phyloP scores from a whole-genome alignment of 2,329 filamentous ascomycete genomes.

The Ophiocordyceps sinensis region DNA sequence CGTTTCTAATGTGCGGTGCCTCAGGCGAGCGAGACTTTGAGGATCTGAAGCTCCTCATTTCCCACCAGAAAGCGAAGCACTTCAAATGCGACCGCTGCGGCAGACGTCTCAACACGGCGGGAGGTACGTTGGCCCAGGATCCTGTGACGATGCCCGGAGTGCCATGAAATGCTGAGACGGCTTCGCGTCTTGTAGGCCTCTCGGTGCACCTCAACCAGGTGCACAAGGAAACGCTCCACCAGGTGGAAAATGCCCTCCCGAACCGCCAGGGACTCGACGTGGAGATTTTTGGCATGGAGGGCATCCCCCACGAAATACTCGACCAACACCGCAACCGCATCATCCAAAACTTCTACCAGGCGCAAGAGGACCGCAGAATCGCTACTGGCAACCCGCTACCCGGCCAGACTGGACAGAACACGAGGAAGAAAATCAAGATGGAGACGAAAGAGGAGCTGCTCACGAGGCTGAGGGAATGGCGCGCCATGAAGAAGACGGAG shows the following conservation, averaged over 20 bases:
- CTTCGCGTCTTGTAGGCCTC: conserved; percentile 44
- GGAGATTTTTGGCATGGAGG: conserved; percentile 98
- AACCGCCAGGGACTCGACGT: conserved; percentile 76
- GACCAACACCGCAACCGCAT: conserved; percentile 78
- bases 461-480: conserved; percentile 63
- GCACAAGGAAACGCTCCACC: conserved; percentile 80
- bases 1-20: not conserved
- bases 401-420: conserved; percentile 47
- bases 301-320: conserved; percentile 75
- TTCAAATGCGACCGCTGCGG: conserved; percentile 93
- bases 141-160: too few species aligned
- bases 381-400: conserved; percentile 73
- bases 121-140: conserved; percentile 41
- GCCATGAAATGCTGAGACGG: not conserved
- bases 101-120: conserved; percentile 80
- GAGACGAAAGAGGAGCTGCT: conserved; percentile 68
- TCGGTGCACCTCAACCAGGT: conserved; percentile 97
- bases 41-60: conserved; percentile 89
- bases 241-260: conserved; percentile 83
- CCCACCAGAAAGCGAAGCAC: conserved; percentile 98
- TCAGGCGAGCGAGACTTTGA: conserved; percentile 87
- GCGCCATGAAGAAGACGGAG: conserved; percentile 50
- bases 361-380: conserved; percentile 67
- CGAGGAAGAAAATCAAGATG: conserved; percentile 56
- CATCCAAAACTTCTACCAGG: conserved; percentile 70